These are phyloP conservation scores for Arachnomyces sp. DNA, from an alignment of 2,329 filamentous ascomycete species.

Conservation along the genomic window DNA sequence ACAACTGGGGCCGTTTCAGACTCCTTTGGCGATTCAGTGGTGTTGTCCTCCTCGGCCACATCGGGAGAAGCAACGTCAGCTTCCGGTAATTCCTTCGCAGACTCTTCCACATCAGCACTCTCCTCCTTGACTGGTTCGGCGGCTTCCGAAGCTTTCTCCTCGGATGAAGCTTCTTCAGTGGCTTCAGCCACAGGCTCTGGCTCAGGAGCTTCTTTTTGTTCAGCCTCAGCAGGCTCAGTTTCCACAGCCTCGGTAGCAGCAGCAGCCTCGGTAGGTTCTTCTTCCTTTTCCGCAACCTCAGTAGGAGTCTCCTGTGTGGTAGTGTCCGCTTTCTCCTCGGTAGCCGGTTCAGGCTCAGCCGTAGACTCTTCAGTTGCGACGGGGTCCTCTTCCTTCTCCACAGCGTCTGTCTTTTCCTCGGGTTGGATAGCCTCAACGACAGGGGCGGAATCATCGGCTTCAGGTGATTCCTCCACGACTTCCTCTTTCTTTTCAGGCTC, in stretches of 20 bases:
- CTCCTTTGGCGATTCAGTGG: too few relatives aligned
- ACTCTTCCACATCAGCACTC: constrained; percentile 3
- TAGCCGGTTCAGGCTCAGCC: constrained; percentile 7
- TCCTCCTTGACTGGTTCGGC: background rate
- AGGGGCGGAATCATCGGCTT: constrained; percentile 3
- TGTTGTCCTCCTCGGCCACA: too few relatives aligned
- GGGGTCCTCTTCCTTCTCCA: constrained; percentile 3
- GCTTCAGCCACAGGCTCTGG: constrained; percentile 6
- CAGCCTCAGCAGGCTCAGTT: constrained; percentile 10
- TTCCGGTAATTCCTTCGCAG: too few relatives aligned
- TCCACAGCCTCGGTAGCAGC: constrained; percentile 8
- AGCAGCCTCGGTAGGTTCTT: constrained; percentile 8
- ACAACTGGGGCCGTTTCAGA: background rate
- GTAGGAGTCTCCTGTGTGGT: background rate
- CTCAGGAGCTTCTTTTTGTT: constrained; percentile 1
- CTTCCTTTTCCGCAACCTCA: constrained; percentile 5
- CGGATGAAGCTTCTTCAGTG: constrained; percentile 5
- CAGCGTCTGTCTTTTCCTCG: constrained; percentile 3
- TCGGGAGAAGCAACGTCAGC: too few relatives aligned
- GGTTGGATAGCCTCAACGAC: too few relatives aligned
- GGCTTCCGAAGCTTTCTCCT: too few relatives aligned
- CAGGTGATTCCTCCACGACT: constrained; percentile 1
- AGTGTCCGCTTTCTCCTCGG: background rate
- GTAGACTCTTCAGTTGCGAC: constrained; percentile 4
- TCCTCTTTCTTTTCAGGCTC: constrained; percentile 7